Base-by-base conservation (phyloP, 2,329 filamentous ascomycete species). In the Talaromyces sp. region DNA sequence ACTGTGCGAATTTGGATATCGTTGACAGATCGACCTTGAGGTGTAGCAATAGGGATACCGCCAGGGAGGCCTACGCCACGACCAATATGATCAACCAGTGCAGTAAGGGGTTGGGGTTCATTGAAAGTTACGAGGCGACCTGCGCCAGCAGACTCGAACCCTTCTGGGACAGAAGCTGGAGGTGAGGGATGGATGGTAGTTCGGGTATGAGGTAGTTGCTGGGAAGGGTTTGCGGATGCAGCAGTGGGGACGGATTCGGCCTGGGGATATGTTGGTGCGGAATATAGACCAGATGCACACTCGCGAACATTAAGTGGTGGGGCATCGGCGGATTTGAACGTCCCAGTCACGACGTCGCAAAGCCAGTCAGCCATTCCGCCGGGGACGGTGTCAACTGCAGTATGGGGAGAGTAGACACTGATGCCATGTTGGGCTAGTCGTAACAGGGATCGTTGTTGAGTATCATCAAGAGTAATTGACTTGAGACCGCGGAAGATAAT, bases 401-500 rank as follows among this genome's bases (percentile, higher is more conserved):
- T 99, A 75, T 99, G 94, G 0, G 94, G 94, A 60, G 88, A 91
- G 78, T 97, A 99, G 51, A 99, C 91, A 60, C 91, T 95, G 65
- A 99, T 91, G 32, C 93, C 92, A 70, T 89, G 86, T 58, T 90
- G 88, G 42, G 88, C 89, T 11, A 99, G 82, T 40, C 87, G 84
- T 3, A 99, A 81, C 29, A 99, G 83, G 6, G 90, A 90, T 39
- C 86, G 83, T 70, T 99, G 94, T 72, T 97, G 94, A 9, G 90
- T 83, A 68, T 99, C 89, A 56, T 82, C 82, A 43, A 91, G 83
- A 30, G 90, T 96, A 68, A 99, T 79, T 59, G 90, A 88, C 75
- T 97, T 99, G 62, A 99, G 81, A 48, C 89, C 89, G 44, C 89
- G 86, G 80, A 99, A 99, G 69, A 99, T 97, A 70, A 97, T 94